Conservation (phyloP, 345 rosid genomes). For the Lepidium aucheri region DNA sequence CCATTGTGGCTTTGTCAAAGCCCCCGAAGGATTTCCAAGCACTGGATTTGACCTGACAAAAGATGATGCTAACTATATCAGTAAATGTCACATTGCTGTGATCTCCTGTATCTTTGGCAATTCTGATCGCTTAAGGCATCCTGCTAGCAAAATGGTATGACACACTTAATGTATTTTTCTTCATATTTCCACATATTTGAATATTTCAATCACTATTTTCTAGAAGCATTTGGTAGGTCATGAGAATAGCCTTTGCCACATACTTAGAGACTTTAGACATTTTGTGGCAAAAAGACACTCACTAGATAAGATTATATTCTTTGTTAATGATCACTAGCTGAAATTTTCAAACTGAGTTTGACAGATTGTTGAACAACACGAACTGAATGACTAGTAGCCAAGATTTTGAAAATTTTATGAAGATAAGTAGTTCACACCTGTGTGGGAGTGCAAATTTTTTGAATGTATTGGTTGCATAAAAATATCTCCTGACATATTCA, state of each 20-base stretch:
- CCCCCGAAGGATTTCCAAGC: constrained; percentile 65
- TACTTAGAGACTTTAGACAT: background rate
- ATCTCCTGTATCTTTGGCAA: constrained; percentile 94
- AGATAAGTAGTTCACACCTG: background rate
- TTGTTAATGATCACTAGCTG: background rate
- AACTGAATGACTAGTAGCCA: background rate
- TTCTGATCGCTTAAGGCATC: constrained; percentile 88
- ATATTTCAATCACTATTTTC: background rate
- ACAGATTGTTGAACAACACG: background rate
- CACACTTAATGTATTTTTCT: background rate
- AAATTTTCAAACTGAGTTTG: background rate
- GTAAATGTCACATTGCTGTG: constrained; percentile 94
- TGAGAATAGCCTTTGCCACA: background rate
- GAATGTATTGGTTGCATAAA: background rate
- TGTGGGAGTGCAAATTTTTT: background rate
- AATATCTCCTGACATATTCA: background rate
- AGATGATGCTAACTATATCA: constrained; percentile 79
- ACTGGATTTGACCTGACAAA: constrained; percentile 93
- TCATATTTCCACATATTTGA: background rate
- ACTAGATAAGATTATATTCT: background rate
- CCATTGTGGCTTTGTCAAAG: constrained; percentile 93
- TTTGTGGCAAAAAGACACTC: constrained; percentile 4
- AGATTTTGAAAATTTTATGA: background rate
- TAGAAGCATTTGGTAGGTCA: background rate
- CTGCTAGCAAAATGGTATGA: constrained; percentile 69